These are phyloP conservation scores for Malus hybrid DNA, from an alignment of 331 rosid species.

Conservation along the genomic window DNA sequence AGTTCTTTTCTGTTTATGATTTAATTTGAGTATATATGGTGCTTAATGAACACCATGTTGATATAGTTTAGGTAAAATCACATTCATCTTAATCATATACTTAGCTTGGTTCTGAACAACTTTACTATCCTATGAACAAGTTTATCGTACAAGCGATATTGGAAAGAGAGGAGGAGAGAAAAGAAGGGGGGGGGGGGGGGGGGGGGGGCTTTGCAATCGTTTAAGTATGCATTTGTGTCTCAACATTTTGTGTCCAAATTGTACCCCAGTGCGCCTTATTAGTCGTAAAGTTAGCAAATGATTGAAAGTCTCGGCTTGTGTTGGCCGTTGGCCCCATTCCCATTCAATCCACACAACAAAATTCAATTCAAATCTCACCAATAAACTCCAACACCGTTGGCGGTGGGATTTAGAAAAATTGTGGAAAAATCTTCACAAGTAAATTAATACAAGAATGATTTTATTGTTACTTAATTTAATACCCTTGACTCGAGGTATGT, in stretches of 20 bases:
- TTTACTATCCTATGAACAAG: too few species aligned
- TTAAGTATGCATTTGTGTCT: not conserved
- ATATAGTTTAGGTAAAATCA: too few species aligned
- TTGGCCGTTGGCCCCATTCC: conserved; percentile 5
- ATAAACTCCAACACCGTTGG: conserved; percentile 28
- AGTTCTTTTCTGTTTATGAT: too few species aligned
- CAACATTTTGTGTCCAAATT: not conserved
- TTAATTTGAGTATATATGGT: too few species aligned
- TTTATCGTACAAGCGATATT: too few species aligned
- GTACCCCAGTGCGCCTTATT: rapidly evolving
- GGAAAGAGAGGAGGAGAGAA: too few species aligned
- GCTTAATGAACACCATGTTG: too few species aligned
- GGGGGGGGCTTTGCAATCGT: too few species aligned
- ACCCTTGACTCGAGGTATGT: conserved; percentile 40
- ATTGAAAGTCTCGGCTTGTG: not conserved
- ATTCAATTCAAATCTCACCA: not conserved
- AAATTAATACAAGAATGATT: not conserved
- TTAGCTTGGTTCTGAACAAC: too few species aligned
- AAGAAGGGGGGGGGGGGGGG: too few species aligned
- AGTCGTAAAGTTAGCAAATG: not conserved
- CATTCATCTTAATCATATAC: too few species aligned
- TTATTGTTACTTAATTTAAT: not conserved
- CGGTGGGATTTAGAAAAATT: too few species aligned
- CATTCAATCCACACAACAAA: not conserved
- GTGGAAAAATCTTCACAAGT: not conserved